A percentile compares a stretch with the other conserved stretches of the same genome.
phyloP scores from a whole-genome alignment of 306 rosid species.

The Geum urbanum region DNA sequence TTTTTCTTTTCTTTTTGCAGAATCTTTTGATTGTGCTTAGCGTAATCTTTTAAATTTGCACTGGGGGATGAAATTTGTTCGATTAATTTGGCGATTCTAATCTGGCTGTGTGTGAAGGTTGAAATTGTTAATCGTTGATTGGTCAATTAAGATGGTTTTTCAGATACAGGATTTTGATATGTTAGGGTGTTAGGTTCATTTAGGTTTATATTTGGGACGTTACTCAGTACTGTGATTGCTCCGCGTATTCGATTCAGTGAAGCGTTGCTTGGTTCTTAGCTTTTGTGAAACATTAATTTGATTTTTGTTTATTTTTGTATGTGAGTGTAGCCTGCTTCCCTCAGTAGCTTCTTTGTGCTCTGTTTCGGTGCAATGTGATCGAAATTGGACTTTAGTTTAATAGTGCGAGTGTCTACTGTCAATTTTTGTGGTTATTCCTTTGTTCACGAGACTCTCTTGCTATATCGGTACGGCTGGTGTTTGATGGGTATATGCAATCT shows the following conservation, averaged over 20 bases:
- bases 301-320: not conserved
- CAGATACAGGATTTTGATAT: slow-evolving; percentile 25
- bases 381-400: not conserved
- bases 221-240: not conserved
- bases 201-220: slow-evolving; percentile 34
- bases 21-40: too few relatives aligned
- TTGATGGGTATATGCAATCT: too few relatives aligned
- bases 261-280: slow-evolving; percentile 3
- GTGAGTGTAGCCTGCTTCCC: not conserved
- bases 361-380: slow-evolving; percentile 1
- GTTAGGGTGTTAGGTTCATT: slow-evolving; percentile 14
- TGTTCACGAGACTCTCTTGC: not conserved
- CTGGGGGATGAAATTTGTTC: too few relatives aligned
- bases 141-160: too few relatives aligned
- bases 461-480: too few relatives aligned
- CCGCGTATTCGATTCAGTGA: not conserved
- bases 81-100: too few relatives aligned
- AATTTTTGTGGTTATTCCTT: not conserved
- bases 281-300: not conserved
- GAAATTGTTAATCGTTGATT: too few relatives aligned
- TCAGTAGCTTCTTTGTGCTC: not conserved
- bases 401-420: not conserved
- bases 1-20: too few relatives aligned
- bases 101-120: too few relatives aligned
- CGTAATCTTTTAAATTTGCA: too few relatives aligned